A percentile compares a stretch with the other conserved stretches of the same genome.
Conservation (phyloP, 2,329 filamentous ascomycete species). For the Scorias spongiosa region DNA sequence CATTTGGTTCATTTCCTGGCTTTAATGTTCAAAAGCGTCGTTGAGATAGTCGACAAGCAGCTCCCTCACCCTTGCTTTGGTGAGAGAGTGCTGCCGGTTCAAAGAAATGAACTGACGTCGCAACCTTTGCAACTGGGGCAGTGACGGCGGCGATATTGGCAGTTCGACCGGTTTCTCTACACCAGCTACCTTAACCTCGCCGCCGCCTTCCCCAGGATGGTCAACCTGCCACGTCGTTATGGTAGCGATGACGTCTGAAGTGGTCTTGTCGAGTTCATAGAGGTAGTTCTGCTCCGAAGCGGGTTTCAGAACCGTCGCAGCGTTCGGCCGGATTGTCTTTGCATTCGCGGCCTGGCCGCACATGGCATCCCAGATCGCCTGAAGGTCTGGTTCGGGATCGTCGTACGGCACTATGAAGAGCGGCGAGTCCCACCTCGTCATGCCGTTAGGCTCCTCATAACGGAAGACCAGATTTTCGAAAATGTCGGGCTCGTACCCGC, state of each 20-base stretch:
- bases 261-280: conserved; percentile 64
- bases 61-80: conserved; percentile 21
- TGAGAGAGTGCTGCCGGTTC: conserved; percentile 48
- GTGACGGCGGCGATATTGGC: conserved; percentile 42
- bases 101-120: conserved; percentile 63
- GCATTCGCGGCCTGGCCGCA: conserved; percentile 41
- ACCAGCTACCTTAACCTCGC: conserved; percentile 38
- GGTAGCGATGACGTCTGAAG: conserved; percentile 57
- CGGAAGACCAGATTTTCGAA: conserved; percentile 70
- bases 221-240: conserved; percentile 54
- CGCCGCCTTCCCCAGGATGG: conserved; percentile 46
- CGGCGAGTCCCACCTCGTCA: conserved; percentile 73
- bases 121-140: conserved; percentile 64
- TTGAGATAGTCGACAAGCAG: conserved; percentile 29
- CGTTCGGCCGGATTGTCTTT: conserved; percentile 56
- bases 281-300: conserved; percentile 55
- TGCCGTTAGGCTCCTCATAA: conserved; percentile 75
- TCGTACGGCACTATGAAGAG: conserved; percentile 67
- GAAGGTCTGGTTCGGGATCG: conserved; percentile 52
- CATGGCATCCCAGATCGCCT: conserved; percentile 60
- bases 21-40: conserved; percentile 17
- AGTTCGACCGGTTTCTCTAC: conserved; percentile 43
- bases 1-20: no score
- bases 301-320: conserved; percentile 55
- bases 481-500: conserved; percentile 42